Conservation (phyloP, 2,329 filamentous ascomycete species). For the Penicillium janthinellum region DNA sequence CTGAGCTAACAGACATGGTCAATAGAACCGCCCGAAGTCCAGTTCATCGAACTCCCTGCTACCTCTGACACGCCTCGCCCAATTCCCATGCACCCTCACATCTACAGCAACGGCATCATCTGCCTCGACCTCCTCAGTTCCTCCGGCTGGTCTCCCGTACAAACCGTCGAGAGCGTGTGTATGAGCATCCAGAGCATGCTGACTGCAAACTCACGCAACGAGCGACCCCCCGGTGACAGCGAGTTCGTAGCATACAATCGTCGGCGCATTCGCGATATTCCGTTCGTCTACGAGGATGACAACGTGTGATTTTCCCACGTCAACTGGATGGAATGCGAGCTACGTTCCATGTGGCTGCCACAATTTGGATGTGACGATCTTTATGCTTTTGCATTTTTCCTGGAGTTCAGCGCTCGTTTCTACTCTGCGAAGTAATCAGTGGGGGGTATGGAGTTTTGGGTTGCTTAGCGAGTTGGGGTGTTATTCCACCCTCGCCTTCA, state of each 20-base stretch:
- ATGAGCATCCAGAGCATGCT: constrained; percentile 99
- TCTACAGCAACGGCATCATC: constrained; percentile 98
- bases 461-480: neutral
- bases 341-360: neutral
- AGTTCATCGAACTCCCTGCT: constrained; percentile 67
- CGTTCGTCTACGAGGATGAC: constrained; percentile 92
- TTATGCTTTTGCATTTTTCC: constrained; percentile 12
- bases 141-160: constrained; percentile 92
- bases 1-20: neutral
- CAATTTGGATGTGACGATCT: neutral
- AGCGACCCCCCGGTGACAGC: constrained; percentile 85
- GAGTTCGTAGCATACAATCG: constrained; percentile 83
- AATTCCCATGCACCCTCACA: constrained; percentile 94
- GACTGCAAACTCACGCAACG: constrained; percentile 88
- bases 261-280: constrained; percentile 80
- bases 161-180: constrained; percentile 95
- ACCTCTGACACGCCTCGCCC: constrained; percentile 48
- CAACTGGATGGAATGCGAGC: neutral
- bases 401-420: constrained; percentile 6
- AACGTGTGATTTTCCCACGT: constrained; percentile 57
- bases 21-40: constrained; percentile 89
- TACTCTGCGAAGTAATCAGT: neutral
- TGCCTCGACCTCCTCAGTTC: constrained; percentile 88
- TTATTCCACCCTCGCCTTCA: neutral
- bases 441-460: neutral